Base-by-base conservation (phyloP, 805 yeast genomes). In the Lipomyces sp. region DNA sequence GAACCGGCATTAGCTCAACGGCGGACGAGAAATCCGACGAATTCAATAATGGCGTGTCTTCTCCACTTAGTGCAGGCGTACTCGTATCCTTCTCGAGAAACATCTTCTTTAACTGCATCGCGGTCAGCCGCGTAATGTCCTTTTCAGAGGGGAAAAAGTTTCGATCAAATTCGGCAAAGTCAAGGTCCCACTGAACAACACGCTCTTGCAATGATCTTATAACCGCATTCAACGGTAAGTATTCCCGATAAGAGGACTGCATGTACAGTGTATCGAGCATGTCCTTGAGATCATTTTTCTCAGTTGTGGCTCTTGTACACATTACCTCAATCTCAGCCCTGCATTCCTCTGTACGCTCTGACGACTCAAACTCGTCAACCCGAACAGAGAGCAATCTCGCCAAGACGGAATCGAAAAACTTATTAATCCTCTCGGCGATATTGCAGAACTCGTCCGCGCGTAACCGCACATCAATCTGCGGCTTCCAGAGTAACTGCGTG, bases 111-210 rank as follows among this genome's bases (percentile, higher is more conserved):
- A 91, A 71, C 64, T 91, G 98, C 60, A 83, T 83, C 3, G 95
- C 85, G 1, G 98, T 90, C 39, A 93, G 86, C 56, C 87, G 76
- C 4, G 95, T 82, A 59, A 93, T 86, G 74, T 93, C 98, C 62
- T 83, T 86, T 66, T 93, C 98, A 7, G 95, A 81, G 1, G 98
- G 98, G 53, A 91, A 75, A 63, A 78, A 93, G 19, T 75, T 75
- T 39, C 76, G 76, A 53, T 86, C 97, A 69, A 93, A 91, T 6
- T 80, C 84, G 33, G 80, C 76, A 61, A 93, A 89, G 50, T 84
- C 95, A 21, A 68, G 61, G 67, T 91, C 96, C 98, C 98, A 93
- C 36, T 74, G 78, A 21, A 87, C 89, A 2, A 95, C 90, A 26
- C 82, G 70, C 49, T 84, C 89, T 62, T 91, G 96, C 16, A 91